Evolutionary conservation across 148 eudicot genomes (phyloP).

Genomic region (Chenopodium berlandieri): DNA sequence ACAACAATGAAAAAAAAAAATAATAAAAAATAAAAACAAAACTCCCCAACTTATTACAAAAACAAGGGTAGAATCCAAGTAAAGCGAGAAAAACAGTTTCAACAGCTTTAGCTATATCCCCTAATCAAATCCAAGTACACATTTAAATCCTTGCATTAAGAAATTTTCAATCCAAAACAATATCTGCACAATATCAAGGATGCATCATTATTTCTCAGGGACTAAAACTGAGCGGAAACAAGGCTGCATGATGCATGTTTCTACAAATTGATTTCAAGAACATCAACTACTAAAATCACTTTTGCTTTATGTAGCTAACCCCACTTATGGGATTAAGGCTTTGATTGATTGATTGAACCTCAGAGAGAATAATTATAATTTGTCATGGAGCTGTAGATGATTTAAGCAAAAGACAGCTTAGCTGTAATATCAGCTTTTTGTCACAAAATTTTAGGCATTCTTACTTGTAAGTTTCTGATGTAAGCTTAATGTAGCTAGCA

Average conservation of each 20-base stretch:
- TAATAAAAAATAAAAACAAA: slow-evolving; percentile 2
- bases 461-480: neutral
- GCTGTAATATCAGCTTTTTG: neutral
- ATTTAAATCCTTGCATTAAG: neutral
- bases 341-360: neutral
- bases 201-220: neutral
- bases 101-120: neutral
- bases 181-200: neutral
- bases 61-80: neutral
- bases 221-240: neutral
- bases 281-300: neutral
- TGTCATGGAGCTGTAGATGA: neutral
- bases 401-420: neutral
- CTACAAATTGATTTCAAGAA: neutral
- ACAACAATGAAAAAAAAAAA: slow-evolving; percentile 3
- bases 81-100: neutral
- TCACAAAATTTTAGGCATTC: neutral
- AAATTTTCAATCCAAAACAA: neutral
- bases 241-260: neutral
- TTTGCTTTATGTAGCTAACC: neutral
- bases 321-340: no score
- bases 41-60: neutral
- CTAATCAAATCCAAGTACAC: no score
- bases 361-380: neutral
- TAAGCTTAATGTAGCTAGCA: neutral